Conservation (phyloP, 768 basidiomycete species). For the Kwoniella dendrophila region DNA sequence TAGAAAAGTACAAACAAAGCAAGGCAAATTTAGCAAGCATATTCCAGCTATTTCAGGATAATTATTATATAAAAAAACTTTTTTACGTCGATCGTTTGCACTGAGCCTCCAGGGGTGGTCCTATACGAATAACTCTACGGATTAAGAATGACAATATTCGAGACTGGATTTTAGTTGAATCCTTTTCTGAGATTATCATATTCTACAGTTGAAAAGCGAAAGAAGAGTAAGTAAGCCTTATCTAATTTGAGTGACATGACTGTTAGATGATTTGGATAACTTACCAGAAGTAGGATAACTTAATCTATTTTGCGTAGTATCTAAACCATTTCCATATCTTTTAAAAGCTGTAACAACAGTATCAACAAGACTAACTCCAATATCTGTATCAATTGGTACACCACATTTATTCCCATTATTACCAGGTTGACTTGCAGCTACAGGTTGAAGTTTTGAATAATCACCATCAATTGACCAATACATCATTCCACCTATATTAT, state of each 20-base stretch:
- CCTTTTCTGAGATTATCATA: slow-evolving; percentile 19
- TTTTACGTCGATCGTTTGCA: too few relatives aligned
- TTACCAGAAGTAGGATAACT: slow-evolving; percentile 18
- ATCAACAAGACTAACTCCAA: slow-evolving; percentile 16
- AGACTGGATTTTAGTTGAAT: not conserved
- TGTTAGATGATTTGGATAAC: too few relatives aligned
- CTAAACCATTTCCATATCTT: slow-evolving; percentile 7
- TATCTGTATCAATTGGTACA: not conserved
- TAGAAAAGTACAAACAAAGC: too few relatives aligned
- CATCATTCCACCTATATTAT: slow-evolving; percentile 24
- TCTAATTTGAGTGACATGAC: too few relatives aligned
- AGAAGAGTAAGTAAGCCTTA: too few relatives aligned
- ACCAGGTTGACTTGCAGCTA: slow-evolving; percentile 1
- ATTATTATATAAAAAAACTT: too few relatives aligned
- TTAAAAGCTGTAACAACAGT: slow-evolving; percentile 11
- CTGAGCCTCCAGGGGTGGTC: too few relatives aligned
- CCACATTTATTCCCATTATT: not conserved
- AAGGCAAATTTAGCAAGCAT: too few relatives aligned
- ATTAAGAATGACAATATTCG: too few relatives aligned
- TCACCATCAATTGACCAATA: slow-evolving; percentile 21
- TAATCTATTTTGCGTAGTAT: slow-evolving; percentile 10
- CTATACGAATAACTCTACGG: too few relatives aligned
- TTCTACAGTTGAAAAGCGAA: too few relatives aligned
- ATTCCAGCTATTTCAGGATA: too few relatives aligned
- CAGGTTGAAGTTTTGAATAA: slow-evolving; percentile 9